A percentile compares a stretch with the other conserved stretches of the same genome.
These are phyloP conservation scores for Quercus rubra DNA, from an alignment of 306 rosid genomes.

Conservation along the genomic window DNA sequence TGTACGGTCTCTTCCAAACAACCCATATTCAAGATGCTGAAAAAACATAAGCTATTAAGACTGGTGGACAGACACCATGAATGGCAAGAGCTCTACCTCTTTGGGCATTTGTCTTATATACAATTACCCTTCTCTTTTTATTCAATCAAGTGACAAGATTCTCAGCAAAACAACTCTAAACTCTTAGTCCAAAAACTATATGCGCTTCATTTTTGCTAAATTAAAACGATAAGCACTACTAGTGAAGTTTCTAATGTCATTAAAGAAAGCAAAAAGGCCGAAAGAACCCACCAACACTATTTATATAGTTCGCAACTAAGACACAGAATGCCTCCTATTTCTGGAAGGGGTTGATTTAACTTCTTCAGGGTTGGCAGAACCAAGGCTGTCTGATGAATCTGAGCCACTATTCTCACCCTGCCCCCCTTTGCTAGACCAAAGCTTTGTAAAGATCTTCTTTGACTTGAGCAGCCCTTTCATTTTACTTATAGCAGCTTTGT, in stretches of 20 bases:
- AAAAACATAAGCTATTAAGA: too few species aligned
- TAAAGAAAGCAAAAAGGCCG: conserved; percentile 13
- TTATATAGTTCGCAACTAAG: conserved; percentile 42
- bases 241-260: conserved; percentile 25
- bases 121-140: background rate
- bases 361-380: conserved; percentile 86
- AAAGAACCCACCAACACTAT: conserved; percentile 14
- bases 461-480: conserved; percentile 80
- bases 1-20: too few species aligned
- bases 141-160: background rate
- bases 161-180: conserved; percentile 2
- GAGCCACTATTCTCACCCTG: conserved; percentile 88
- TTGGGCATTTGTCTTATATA: background rate
- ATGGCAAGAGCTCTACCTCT: background rate
- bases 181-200: conserved; percentile 33
- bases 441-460: conserved; percentile 72
- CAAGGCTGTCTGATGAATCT: conserved; percentile 80
- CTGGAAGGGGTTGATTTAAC: conserved; percentile 85
- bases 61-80: background rate
- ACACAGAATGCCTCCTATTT: conserved; percentile 91
- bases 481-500: conserved; percentile 74
- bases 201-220: conserved; percentile 40
- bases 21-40: too few species aligned
- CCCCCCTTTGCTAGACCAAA: conserved; percentile 83
- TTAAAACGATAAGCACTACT: conserved; percentile 31